Base-by-base conservation (phyloP, 1,139 yeast species). In the Yamadazyma spencermartinsiae region DNA sequence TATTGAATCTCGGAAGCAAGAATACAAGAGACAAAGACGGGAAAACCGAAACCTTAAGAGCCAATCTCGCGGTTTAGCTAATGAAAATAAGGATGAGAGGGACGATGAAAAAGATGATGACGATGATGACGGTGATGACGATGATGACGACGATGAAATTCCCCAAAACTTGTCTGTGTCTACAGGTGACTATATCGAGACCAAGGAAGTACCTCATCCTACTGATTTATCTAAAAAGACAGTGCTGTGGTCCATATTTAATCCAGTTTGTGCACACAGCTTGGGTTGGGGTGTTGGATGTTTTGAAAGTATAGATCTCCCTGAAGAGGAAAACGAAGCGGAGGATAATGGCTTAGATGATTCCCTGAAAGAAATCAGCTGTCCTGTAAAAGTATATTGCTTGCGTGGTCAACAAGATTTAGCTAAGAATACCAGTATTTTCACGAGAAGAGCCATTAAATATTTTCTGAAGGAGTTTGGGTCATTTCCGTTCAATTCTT, bases 231-330 rank as follows among this genome's bases (percentile, higher is more conserved):
- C 83, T 2, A 87, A 87, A 54, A 92, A 88, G 49, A 74, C 82
- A 0, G 86, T 85, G 2, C 74, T 85, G 4, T 90, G 90, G 72
- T 86, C 87, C 27, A 73, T 92, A 17, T 83, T 82, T 54, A 86
- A 84, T 40, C 96, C 98, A 0, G 86, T 89, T 0, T 82, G 95
- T 35, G 89, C 98, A 0, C 97, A 90, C 49, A 97, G 90, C 60
- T 74, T 94, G n/a, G 98, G 98, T 0, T 92, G 96, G 83, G 90
- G 96, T 0, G 76, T 88, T 2, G 99, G 98, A 0, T 83, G 96
- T 4, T 94, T 92, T 60, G 81, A 81, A 27, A 72, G 69, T 44
- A 72, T 75, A 29, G 76, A 78, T 13, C 60, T 80, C 31, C 65
- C 79, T 14, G 76, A 74, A 43, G 51, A 55, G 35, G 53, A 63